Conservation (phyloP, 2,329 filamentous ascomycete genomes). For the Fusarium sp. region DNA sequence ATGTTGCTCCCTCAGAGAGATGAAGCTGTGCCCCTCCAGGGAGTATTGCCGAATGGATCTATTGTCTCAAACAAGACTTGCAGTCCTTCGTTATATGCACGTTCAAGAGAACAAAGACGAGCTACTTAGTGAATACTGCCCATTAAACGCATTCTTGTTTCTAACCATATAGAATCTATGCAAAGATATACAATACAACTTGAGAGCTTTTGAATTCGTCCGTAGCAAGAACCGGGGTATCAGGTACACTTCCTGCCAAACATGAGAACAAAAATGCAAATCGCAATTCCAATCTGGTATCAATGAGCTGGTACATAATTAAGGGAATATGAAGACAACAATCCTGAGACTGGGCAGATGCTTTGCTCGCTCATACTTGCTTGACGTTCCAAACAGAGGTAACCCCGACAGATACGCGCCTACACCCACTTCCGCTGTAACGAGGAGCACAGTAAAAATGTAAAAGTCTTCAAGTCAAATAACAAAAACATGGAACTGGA, state of each 20-base stretch:
- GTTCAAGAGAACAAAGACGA: neutral
- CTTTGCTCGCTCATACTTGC: conserved; percentile 26
- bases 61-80: neutral
- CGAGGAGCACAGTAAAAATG: conserved; percentile 27
- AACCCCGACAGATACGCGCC: conserved; percentile 34
- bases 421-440: conserved; percentile 24
- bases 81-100: neutral
- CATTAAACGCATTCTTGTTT: conserved; percentile 13
- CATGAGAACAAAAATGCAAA: conserved; percentile 14
- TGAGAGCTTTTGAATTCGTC: conserved; percentile 13
- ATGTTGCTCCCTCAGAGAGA: conserved; percentile 8
- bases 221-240: conserved; percentile 35
- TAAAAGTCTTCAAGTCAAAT: conserved; percentile 36
- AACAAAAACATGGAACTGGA: conserved; percentile 26
- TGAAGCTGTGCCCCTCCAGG: no score
- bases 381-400: conserved; percentile 12
- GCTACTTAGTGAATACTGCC: neutral
- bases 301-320: conserved; percentile 20
- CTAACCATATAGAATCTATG: conserved; percentile 26
- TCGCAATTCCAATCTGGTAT: conserved; percentile 43
- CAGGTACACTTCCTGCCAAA: conserved; percentile 20
- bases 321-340: conserved; percentile 17
- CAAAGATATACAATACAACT: conserved; percentile 14
- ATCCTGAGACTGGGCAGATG: conserved; percentile 22
- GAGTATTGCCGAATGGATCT: no score